A percentile compares a stretch with the other conserved stretches of the same genome.
Evolutionary conservation across 2,329 filamentous ascomycete genomes (phyloP).

Genomic region (Aspergillus sp.): DNA sequence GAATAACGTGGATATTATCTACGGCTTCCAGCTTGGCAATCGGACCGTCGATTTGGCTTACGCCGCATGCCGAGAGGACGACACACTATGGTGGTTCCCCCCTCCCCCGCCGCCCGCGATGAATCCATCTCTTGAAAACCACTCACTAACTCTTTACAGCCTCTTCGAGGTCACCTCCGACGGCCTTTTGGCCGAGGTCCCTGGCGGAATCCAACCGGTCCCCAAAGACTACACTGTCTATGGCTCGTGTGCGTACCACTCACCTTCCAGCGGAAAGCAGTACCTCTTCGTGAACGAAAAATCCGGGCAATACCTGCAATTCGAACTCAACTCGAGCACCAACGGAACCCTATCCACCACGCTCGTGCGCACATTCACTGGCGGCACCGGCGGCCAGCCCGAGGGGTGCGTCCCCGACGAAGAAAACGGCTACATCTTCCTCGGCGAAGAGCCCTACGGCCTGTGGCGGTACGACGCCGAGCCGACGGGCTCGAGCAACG

Average conservation of each 20-base stretch:
- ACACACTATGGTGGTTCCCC: conserved; percentile 5
- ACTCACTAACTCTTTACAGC: not conserved
- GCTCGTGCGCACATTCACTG: conserved; percentile 3
- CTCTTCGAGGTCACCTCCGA: conserved; percentile 6
- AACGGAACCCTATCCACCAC: conserved; percentile 4
- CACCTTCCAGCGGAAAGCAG: conserved; percentile 1
- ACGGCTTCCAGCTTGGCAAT: not conserved
- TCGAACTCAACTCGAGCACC: not conserved
- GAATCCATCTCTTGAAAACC: not conserved
- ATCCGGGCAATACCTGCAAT: conserved; percentile 2
- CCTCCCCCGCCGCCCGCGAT: not conserved
- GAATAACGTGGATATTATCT: conserved; percentile 9
- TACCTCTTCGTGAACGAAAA: conserved; percentile 8
- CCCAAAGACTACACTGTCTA: conserved; percentile 5
- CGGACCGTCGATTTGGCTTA: conserved; percentile 4
- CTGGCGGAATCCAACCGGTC: conserved; percentile 1
- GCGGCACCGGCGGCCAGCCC: conserved; percentile 2
- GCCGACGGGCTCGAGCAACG: not conserved
- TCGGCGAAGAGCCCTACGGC: conserved; percentile 5
- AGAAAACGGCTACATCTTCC: conserved; percentile 3
- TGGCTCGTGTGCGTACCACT: conserved; percentile 8
- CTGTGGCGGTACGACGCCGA: conserved; percentile 8
- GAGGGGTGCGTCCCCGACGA: conserved; percentile 7
- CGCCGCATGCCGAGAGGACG: conserved; percentile 6
- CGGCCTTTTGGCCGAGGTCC: not conserved